phyloP scores from a whole-genome alignment of 495 filamentous ascomycete genomes.

The Bryoglossum gracile region DNA sequence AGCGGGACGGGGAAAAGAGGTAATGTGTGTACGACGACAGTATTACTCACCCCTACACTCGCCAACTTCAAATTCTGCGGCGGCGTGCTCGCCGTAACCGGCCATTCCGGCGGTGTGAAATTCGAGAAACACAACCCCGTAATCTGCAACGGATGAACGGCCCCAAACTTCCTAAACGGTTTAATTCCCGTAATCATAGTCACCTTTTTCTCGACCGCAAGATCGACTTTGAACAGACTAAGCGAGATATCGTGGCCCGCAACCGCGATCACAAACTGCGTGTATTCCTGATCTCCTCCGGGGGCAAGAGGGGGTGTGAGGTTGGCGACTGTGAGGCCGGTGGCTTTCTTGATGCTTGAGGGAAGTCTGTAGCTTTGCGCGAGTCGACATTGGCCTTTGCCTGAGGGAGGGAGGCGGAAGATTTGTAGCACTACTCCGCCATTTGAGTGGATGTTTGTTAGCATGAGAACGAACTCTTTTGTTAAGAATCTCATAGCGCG shows the following conservation, averaged over 20 bases:
- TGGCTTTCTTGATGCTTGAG: slow-evolving; percentile 36
- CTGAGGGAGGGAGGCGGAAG: slow-evolving; percentile 35
- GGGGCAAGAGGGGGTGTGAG: slow-evolving; percentile 46
- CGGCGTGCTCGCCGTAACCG: slow-evolving; percentile 35
- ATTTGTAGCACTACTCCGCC: slow-evolving; percentile 46
- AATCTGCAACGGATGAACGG: slow-evolving; percentile 78
- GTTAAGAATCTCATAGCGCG: slow-evolving; percentile 72
- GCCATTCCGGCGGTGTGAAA: slow-evolving; percentile 50
- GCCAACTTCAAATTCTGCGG: slow-evolving; percentile 70
- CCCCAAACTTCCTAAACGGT: slow-evolving; percentile 54
- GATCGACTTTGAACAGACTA: slow-evolving; percentile 65
- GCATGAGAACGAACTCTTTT: slow-evolving; percentile 64
- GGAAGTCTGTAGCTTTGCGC: slow-evolving; percentile 37
- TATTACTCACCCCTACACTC: slow-evolving; percentile 78
- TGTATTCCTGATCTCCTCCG: slow-evolving; percentile 40
- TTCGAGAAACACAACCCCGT: slow-evolving; percentile 77
- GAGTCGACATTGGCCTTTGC: slow-evolving; percentile 34
- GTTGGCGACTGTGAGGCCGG: slow-evolving; percentile 66
- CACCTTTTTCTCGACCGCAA: slow-evolving; percentile 34
- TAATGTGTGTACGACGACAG: slow-evolving; percentile 76
- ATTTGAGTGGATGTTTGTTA: slow-evolving; percentile 40
- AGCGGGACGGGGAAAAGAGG: slow-evolving; percentile 50
- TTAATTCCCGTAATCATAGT: slow-evolving; percentile 51
- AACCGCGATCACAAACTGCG: slow-evolving; percentile 74
- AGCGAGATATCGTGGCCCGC: slow-evolving; percentile 79